A percentile compares a stretch with the other conserved stretches of the same genome.
Evolutionary conservation across 306 rosid genomes (phyloP).

Genomic region (Leucaena leucocephala): DNA sequence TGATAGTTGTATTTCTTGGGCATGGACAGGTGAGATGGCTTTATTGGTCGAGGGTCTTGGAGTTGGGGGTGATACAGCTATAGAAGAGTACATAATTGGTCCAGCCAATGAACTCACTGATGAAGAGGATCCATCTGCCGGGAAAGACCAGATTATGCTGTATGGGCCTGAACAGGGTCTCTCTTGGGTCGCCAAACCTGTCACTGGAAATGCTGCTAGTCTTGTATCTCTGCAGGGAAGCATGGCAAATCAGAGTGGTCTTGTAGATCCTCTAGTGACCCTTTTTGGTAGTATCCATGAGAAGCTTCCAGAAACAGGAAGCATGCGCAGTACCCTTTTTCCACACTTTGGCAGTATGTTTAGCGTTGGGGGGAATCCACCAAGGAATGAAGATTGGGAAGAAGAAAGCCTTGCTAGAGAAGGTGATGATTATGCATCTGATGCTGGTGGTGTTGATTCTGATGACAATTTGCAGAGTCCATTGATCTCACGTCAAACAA

Average conservation of each 20-base stretch:
- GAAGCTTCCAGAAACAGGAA: slow-evolving; percentile 76
- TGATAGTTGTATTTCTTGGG: slow-evolving; percentile 29
- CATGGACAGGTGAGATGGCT: slow-evolving; percentile 91
- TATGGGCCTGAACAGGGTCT: slow-evolving; percentile 84
- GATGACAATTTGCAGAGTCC: slow-evolving; percentile 87
- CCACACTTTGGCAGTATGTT: slow-evolving; percentile 99
- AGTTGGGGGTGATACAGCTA: slow-evolving; percentile 73
- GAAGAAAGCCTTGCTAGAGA: slow-evolving; percentile 88
- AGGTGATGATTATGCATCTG: slow-evolving; percentile 76
- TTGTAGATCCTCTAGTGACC: slow-evolving; percentile 86
- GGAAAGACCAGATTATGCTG: slow-evolving; percentile 65
- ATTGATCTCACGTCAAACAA: slow-evolving; percentile 84
- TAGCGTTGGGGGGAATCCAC: slow-evolving; percentile 85
- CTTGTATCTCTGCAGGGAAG: slow-evolving; percentile 78
- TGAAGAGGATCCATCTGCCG: slow-evolving; percentile 62
- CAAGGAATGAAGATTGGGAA: slow-evolving; percentile 87
- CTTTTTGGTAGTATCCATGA: slow-evolving; percentile 96
- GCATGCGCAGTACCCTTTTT: slow-evolving; percentile 86
- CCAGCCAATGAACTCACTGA: slow-evolving; percentile 63
- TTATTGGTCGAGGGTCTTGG: slow-evolving; percentile 95
- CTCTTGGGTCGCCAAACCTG: slow-evolving; percentile 93
- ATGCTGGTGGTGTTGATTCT: slow-evolving; percentile 64
- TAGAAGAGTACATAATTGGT: slow-evolving; percentile 89
- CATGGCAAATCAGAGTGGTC: slow-evolving; percentile 60
- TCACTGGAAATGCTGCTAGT: slow-evolving; percentile 61